phyloP scores from a whole-genome alignment of 192 early-diverging fungal genomes.

The Coemansia sp. region DNA sequence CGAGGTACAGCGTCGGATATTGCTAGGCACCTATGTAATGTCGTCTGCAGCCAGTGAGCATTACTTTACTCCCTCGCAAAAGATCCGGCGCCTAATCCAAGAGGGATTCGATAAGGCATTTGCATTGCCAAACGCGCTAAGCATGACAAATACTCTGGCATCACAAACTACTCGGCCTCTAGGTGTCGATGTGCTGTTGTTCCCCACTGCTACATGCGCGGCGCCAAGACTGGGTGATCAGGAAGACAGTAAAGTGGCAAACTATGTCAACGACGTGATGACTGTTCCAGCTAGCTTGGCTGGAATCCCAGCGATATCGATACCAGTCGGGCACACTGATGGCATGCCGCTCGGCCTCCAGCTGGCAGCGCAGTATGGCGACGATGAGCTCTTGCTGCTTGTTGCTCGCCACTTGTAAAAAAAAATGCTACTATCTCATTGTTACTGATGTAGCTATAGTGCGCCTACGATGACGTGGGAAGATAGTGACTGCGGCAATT shows the following conservation, averaged over 20 bases:
- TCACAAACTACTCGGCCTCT: background rate
- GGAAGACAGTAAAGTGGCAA: constrained; percentile 45
- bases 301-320: constrained; percentile 72
- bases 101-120: constrained; percentile 78
- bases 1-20: constrained; percentile 79
- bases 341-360: constrained; percentile 81
- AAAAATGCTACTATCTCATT: background rate
- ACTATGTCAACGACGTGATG: constrained; percentile 86
- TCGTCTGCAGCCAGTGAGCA: constrained; percentile 65
- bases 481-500: background rate
- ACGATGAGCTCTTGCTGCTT: constrained; percentile 58
- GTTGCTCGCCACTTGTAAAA: constrained; percentile 24
- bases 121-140: constrained; percentile 59
- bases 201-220: constrained; percentile 70
- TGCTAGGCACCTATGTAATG: constrained; percentile 86
- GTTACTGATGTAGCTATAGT: background rate
- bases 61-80: constrained; percentile 81
- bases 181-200: constrained; percentile 74
- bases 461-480: background rate
- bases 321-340: constrained; percentile 56
- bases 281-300: constrained; percentile 87
- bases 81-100: constrained; percentile 74
- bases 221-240: constrained; percentile 61
- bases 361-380: constrained; percentile 81
- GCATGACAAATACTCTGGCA: background rate